phyloP scores from a whole-genome alignment of 1,139 yeast species.

The Pichia sp. region DNA sequence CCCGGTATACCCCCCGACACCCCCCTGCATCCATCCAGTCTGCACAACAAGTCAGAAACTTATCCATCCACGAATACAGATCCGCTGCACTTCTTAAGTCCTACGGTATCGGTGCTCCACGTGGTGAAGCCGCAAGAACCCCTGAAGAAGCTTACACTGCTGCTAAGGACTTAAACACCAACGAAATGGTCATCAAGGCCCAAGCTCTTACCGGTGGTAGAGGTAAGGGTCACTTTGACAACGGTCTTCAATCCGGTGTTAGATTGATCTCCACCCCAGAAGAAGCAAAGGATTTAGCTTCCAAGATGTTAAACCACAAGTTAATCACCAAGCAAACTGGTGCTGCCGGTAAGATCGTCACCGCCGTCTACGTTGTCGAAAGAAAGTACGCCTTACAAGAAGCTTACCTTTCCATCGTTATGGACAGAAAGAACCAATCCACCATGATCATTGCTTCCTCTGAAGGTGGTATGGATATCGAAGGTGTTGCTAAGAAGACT shows the following conservation, averaged over 20 bases:
- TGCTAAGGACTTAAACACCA: slow-evolving; percentile 67
- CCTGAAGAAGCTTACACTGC: slow-evolving; percentile 84
- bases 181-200: slow-evolving; percentile 92
- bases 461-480: slow-evolving; percentile 99
- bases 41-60: slow-evolving; percentile 45
- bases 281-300: slow-evolving; percentile 85
- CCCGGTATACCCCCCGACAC: too few species aligned
- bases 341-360: slow-evolving; percentile 94
- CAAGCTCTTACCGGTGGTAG: slow-evolving; percentile 99
- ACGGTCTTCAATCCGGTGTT: slow-evolving; percentile 97
- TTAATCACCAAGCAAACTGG: slow-evolving; percentile 98
- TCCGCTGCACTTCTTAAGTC: slow-evolving; percentile 78
- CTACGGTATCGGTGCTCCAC: slow-evolving; percentile 90
- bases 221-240: slow-evolving; percentile 98
- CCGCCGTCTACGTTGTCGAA: slow-evolving; percentile 95
- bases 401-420: slow-evolving; percentile 90
- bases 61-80: slow-evolving; percentile 95
- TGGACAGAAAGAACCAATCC: slow-evolving; percentile 89
- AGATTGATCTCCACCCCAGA: slow-evolving; percentile 82
- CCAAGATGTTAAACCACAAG: slow-evolving; percentile 88
- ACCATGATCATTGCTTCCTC: slow-evolving; percentile 95
- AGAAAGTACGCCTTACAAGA: slow-evolving; percentile 93
- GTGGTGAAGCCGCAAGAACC: slow-evolving; percentile 88
- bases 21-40: too few species aligned
- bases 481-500: slow-evolving; percentile 91